phyloP scores from a whole-genome alignment of 192 early-diverging fungal genomes.

The Umbelopsis sp. region DNA sequence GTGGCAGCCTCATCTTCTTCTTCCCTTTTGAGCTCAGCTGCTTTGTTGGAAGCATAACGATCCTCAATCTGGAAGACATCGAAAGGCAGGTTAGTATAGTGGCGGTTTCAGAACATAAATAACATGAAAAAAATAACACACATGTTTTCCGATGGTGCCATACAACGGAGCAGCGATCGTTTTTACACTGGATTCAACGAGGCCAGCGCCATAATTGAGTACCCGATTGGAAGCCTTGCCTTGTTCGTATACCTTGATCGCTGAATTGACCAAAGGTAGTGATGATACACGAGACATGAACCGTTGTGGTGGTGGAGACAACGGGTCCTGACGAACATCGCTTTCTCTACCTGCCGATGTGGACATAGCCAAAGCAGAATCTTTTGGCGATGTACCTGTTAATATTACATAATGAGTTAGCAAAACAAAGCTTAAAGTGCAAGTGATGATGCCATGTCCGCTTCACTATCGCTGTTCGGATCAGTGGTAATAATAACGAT shows the following conservation, averaged over 20 bases:
- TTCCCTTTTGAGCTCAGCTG: constrained; percentile 22
- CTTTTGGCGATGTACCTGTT: no score
- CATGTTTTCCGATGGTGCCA: constrained; percentile 58
- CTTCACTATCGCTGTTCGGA: constrained; percentile 12
- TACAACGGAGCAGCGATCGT: constrained; percentile 74
- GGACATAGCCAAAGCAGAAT: neutral
- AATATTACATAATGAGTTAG: neutral
- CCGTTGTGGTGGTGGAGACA: constrained; percentile 27
- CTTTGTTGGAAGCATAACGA: neutral
- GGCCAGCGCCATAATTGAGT: constrained; percentile 72
- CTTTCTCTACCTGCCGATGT: constrained; percentile 10
- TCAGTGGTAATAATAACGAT: neutral
- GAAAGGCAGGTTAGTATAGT: no score
- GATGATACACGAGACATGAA: constrained; percentile 81
- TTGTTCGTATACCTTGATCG: constrained; percentile 73
- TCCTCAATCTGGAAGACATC: neutral
- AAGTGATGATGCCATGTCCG: neutral
- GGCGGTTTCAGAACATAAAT: no score
- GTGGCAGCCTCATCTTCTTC: constrained; percentile 28
- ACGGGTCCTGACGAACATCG: constrained; percentile 14
- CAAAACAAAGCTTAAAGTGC: neutral
- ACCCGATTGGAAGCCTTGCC: constrained; percentile 65
- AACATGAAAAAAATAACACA: neutral
- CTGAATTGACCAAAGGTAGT: constrained; percentile 80
- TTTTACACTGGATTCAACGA: constrained; percentile 77